Conservation (phyloP, 2,329 filamentous ascomycete genomes). For the Clarireedia paspali region DNA sequence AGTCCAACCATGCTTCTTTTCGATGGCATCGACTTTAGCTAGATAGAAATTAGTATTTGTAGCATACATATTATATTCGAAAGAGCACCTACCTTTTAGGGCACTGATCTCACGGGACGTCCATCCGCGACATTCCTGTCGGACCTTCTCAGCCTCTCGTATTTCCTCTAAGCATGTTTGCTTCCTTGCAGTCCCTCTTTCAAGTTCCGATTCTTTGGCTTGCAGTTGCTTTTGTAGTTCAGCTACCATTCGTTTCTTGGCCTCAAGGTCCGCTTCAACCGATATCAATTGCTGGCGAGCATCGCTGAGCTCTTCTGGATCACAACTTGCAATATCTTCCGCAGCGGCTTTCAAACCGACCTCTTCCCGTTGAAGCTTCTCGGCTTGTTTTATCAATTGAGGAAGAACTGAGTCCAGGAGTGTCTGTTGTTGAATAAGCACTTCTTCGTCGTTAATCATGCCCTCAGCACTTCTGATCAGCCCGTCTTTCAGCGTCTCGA, state of each 20-base stretch:
- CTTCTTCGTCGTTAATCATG: conserved; percentile 65
- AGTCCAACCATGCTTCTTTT: conserved; percentile 62
- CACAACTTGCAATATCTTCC: conserved; percentile 68
- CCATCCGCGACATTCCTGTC: conserved; percentile 87
- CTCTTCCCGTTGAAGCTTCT: conserved; percentile 55
- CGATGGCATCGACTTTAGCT: conserved; percentile 60
- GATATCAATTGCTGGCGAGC: conserved; percentile 61
- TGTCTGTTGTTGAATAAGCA: conserved; percentile 59
- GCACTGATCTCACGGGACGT: conserved; percentile 70
- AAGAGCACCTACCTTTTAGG: conserved; percentile 59
- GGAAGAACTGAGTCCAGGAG: conserved; percentile 64
- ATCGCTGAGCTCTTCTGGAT: conserved; percentile 68
- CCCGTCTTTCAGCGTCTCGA: conserved; percentile 75
- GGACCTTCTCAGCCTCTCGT: conserved; percentile 69
- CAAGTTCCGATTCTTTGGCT: conserved; percentile 58
- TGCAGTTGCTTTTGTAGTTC: conserved; percentile 59
- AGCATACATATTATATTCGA: neutral
- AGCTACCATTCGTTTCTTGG: conserved; percentile 60
- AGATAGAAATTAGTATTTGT: conserved; percentile 31
- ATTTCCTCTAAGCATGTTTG: conserved; percentile 66
- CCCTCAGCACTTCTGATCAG: conserved; percentile 67
- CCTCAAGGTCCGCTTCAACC: conserved; percentile 60
- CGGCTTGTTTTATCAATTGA: conserved; percentile 49
- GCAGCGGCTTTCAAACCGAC: conserved; percentile 64
- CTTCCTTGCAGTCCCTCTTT: conserved; percentile 58